Conservation (phyloP, 768 basidiomycete species). For the Podaxis mareebaensis region DNA sequence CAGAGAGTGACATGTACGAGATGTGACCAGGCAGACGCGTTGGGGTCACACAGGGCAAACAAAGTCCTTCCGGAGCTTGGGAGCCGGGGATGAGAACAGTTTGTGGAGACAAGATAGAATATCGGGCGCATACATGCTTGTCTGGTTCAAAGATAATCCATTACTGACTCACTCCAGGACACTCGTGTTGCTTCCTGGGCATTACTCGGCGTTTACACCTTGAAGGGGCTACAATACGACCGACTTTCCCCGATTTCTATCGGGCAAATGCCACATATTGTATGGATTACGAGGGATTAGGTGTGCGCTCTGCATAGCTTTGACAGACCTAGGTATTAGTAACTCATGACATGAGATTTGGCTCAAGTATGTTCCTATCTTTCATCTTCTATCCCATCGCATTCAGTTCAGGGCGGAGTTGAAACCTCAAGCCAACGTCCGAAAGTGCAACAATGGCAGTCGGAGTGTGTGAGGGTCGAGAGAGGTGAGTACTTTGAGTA, state of each 20-base stretch:
- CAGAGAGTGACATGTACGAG: neutral
- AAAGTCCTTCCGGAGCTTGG: neutral
- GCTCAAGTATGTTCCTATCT: neutral
- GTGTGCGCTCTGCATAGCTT: neutral
- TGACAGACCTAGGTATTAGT: neutral
- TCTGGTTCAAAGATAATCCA: neutral
- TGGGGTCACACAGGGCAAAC: slow-evolving; percentile 9
- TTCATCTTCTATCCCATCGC: neutral
- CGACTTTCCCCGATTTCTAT: neutral
- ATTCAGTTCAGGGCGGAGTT: too few relatives aligned
- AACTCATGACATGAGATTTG: neutral
- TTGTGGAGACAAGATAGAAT: neutral
- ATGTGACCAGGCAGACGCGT: slow-evolving; percentile 7
- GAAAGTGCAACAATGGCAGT: too few relatives aligned
- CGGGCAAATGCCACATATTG: neutral
- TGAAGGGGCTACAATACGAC: neutral
- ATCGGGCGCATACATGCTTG: neutral
- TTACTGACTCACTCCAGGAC: neutral
- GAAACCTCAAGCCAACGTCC: too few relatives aligned
- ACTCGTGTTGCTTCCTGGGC: neutral
- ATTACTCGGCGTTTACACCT: neutral
- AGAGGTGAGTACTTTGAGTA: neutral
- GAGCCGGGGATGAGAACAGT: neutral
- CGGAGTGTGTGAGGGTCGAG: neutral
- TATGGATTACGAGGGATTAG: neutral